phyloP scores from a whole-genome alignment of 2,329 filamentous ascomycete genomes.

The Lomentospora prolificans region DNA sequence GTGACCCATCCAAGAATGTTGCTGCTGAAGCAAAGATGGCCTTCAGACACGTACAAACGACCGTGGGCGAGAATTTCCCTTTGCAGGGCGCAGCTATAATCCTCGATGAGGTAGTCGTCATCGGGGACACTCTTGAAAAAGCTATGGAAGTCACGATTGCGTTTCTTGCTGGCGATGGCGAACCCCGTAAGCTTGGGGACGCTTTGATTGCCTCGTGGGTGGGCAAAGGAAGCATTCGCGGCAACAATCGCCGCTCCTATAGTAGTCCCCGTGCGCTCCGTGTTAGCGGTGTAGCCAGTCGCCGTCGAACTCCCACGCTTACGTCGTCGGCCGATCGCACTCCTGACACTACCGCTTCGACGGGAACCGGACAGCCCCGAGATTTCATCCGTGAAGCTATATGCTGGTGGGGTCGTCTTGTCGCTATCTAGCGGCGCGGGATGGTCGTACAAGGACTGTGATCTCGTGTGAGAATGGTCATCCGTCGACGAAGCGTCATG shows the following conservation, averaged over 20 bases:
- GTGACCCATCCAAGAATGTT: constrained; percentile 98
- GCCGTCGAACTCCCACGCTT: constrained; percentile 77
- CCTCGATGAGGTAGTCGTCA: constrained; percentile 95
- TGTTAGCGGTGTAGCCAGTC: constrained; percentile 18
- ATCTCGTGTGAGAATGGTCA: constrained; percentile 24
- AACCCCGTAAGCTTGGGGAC: constrained; percentile 83
- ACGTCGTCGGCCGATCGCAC: constrained; percentile 50
- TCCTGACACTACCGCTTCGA: constrained; percentile 58
- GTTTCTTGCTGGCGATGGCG: constrained; percentile 89
- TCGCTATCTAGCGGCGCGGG: constrained; percentile 21
- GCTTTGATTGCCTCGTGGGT: constrained; percentile 46
- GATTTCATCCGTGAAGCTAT: constrained; percentile 57
- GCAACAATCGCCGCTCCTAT: constrained; percentile 64
- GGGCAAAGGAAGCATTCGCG: constrained; percentile 59
- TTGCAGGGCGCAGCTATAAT: constrained; percentile 94
- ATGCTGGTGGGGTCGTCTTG: constrained; percentile 56
- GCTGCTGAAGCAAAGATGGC: constrained; percentile 96
- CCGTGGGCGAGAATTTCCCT: constrained; percentile 92
- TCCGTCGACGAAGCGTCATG: constrained; percentile 16
- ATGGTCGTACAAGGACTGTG: constrained; percentile 42
- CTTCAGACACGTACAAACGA: constrained; percentile 90
- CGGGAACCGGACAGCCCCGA: constrained; percentile 33
- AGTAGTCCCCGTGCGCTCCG: constrained; percentile 50
- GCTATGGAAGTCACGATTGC: constrained; percentile 89
- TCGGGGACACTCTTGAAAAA: constrained; percentile 95